Evolutionary conservation across 257 asterid genomes (phyloP), one percentile per base, ranked within the genome.

Genomic region (Mentha longifolia): DNA sequence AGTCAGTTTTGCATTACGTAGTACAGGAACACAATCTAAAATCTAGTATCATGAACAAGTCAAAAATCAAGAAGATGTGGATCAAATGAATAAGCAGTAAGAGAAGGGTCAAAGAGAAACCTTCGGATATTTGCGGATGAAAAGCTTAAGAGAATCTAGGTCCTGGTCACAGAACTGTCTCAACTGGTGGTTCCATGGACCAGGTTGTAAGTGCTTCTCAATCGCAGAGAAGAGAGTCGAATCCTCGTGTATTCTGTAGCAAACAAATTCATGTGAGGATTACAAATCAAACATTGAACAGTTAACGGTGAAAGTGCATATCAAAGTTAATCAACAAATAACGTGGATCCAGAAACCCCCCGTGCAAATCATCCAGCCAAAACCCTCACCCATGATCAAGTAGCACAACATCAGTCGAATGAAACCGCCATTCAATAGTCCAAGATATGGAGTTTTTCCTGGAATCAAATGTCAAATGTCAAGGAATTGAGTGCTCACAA

Each of bases 341-440:
- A 61, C 15, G 45, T 42, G n/a, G 33, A 61, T 6, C 72, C 37
- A 42, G 41, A 4, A 55, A 39, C 5, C 49, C 13, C 56, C 37
- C 58, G 25, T 42, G 31, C 5, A 72, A 55, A 49, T 57, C 20
- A 41, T 57, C 46, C 56, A 25, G 35, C 33, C 49, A 70, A 77
- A 57, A 25, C 22, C 75, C 86, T 94, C 74, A 94, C 99, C 98
- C 88, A 16, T 94, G 95, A 75, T 94, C 93, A 59, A 80, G 78
- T 51, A 89, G 61, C 67, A 83, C 93, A 50, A 85, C 84, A 74
- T 88, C 89, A 12, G 96, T 89, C 22, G 83, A 83, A 84, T 87
- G 85, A 83, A 94, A 94, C 16, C 81, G 86, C 99, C 97, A 94
- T 67, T 91, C 98, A 19, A 88, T 77, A 14, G 97, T 94, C 98